Evolutionary conservation across 768 basidiomycete species (phyloP), one percentile per base, ranked within the genome.

Genomic region (Hygrophorus pudorinus): DNA sequence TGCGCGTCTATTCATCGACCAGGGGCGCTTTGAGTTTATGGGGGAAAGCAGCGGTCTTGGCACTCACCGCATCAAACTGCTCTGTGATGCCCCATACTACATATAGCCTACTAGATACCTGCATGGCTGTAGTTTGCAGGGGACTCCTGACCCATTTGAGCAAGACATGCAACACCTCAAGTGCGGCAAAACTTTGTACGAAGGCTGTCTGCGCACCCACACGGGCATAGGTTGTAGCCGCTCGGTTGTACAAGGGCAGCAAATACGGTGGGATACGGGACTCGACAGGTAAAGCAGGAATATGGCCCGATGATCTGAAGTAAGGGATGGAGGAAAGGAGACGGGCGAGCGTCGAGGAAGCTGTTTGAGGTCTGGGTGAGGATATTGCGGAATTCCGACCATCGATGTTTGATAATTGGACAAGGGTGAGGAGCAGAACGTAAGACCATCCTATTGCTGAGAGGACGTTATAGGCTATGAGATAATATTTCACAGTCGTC

Each of bases 21-120:
- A n/a, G n/a, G n/a, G n/a, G n/a, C n/a, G n/a, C n/a, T n/a, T n/a
- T n/a, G 47, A 18, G 55, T 32, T 41, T 37, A 45, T 29, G 16
- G 39, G 21, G 11, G n/a, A 38, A 27, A 34, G 44, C 16, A 36
- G 10, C 16, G 20, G 31, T 37, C 16, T 37, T 29, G 14, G 41
- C 13, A 68, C 75, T 55, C 50, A 88, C 87, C 49, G 66, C 59
- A 1, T 71, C 67, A 53, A 80, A 86, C 39, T 70, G 68, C 45
- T 79, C 73, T 1, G 78, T 75, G 46, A 97, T 73, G 16, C 79
- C 85, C 91, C 90, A 97, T 2, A 97, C 79, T 34, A 90, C 67
- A 61, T 82, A 81, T 3, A 97, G 67, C 32, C 91, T 68, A 50
- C 83, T 86, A 0, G 78, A 72, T 31, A 94, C 89, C 60, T 96